These are phyloP conservation scores for Amniculicola lignicola DNA, from an alignment of 495 filamentous ascomycete genomes.

Conservation along the genomic window DNA sequence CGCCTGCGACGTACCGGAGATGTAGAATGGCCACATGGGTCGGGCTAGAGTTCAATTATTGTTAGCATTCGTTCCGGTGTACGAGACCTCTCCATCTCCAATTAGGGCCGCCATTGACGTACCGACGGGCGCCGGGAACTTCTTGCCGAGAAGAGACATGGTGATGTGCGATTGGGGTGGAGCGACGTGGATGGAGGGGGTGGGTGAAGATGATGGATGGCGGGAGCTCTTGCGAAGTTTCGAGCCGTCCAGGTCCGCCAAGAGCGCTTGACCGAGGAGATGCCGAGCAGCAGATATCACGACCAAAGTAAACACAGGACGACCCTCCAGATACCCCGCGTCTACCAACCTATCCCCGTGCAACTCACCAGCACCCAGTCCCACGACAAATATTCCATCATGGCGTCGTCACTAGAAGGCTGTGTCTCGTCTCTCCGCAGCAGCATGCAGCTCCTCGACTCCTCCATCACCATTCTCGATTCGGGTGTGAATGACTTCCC, in stretches of 20 bases:
- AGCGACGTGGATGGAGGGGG: background rate
- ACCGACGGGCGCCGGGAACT: slow-evolving; percentile 86
- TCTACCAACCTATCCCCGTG: too few relatives aligned
- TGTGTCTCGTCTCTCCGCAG: slow-evolving; percentile 69
- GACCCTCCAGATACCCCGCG: too few relatives aligned
- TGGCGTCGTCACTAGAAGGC: slow-evolving; percentile 51
- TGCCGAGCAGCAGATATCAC: background rate
- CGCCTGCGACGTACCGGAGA: slow-evolving; percentile 68
- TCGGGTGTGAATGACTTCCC: slow-evolving; percentile 72
- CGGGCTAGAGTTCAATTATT: slow-evolving; percentile 56
- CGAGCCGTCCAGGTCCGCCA: background rate
- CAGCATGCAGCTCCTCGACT: slow-evolving; percentile 69
- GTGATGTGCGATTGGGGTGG: slow-evolving; percentile 41
- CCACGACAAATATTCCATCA: too few relatives aligned
- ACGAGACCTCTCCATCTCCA: background rate
- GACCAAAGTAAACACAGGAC: background rate
- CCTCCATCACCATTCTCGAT: slow-evolving; percentile 68
- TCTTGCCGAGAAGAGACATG: slow-evolving; percentile 86
- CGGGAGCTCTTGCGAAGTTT: slow-evolving; percentile 23
- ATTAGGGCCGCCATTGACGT: slow-evolving; percentile 47
- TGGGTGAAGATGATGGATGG: slow-evolving; percentile 15
- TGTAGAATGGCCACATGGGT: slow-evolving; percentile 89
- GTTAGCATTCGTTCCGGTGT: slow-evolving; percentile 16
- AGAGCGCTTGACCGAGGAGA: background rate
- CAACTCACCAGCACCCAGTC: too few relatives aligned